phyloP scores from a whole-genome alignment of 75 land plant species.

The Cupressus sempervirens region DNA sequence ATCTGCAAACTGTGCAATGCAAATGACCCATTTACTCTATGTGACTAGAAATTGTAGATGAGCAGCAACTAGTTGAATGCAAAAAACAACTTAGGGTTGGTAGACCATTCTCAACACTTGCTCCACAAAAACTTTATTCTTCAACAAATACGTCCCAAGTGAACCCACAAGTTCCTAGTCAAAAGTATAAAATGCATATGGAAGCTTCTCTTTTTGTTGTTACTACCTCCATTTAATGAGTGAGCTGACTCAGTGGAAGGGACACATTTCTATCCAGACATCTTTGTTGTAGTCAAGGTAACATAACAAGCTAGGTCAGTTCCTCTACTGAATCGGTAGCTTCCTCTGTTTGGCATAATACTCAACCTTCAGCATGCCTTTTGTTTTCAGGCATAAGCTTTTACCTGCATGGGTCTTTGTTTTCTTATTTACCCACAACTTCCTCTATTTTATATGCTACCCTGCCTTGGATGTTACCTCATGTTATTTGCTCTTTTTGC shows the following conservation, averaged over 20 bases:
- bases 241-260: no score
- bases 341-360: no score
- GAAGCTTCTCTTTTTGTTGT: slow-evolving; percentile 94
- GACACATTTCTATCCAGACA: no score
- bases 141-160: slow-evolving; percentile 72
- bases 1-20: slow-evolving; percentile 97
- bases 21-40: slow-evolving; percentile 93
- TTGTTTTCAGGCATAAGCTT: no score
- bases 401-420: no score
- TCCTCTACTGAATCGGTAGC: no score
- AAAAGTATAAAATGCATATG: slow-evolving; percentile 90
- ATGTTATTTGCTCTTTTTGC: slow-evolving; percentile 96
- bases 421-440: no score
- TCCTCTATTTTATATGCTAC: slow-evolving; percentile 76
- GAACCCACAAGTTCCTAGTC: slow-evolving; percentile 79
- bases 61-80: slow-evolving; percentile 85
- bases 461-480: no score
- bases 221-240: no score
- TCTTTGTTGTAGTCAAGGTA: no score
- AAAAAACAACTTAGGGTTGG: slow-evolving; percentile 83
- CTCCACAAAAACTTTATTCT: slow-evolving; percentile 95
- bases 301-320: no score
- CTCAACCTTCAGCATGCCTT: no score
- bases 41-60: slow-evolving; percentile 76
- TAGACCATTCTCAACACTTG: slow-evolving; percentile 64